Base-by-base conservation (phyloP, 2,329 filamentous ascomycete genomes). In the Fusarium sublunatum region DNA sequence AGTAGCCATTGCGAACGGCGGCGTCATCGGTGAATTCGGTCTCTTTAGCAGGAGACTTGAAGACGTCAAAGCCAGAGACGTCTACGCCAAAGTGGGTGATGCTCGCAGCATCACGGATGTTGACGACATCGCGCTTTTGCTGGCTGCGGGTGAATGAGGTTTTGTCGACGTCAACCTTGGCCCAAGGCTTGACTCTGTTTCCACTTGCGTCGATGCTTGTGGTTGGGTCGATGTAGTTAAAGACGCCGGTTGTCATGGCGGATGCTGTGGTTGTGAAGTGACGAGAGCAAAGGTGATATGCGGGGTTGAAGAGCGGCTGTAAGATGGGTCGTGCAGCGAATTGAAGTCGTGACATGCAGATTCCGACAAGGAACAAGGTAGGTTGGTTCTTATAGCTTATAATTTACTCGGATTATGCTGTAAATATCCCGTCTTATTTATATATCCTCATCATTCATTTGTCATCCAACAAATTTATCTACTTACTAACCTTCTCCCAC, bases 1-100 rank as follows among this genome's bases (percentile, higher is more conserved):
- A 91, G 75, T 91, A 91, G 0, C 75, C 77, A 1, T 73, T 67
- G 34, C 86, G 80, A 7, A 90, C 82, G 11, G 81, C 79, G 0
- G 68, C 70, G 13, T 89, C 86, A 51, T 88, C 82, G 1, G 76
- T 79, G 69, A 89, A 89, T 0, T 72, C 61, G 49, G 81, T 84
- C 61, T 87, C 84, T 7, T 76, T 74, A 0, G 86, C 79, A 0
- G 69, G 69, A 1, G 58, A 53, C 7, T 61, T 54, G 26, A 71
- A 71, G 8, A 71, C 61, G 9, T 66, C 69, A 9, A 71, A 71
- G 3, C 69, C 69, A 10, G 69, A 70, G 5, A 69, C 31, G 13
- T 71, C 69, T 8, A 65, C 61, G 7, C 68, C 69, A 2, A 71
- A 71, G 4, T 50, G 26, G 0, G 47, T 66, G 1, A 35, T 62